phyloP scores from a whole-genome alignment of 2,329 filamentous ascomycete genomes.

The Fusarium duplospermum region DNA sequence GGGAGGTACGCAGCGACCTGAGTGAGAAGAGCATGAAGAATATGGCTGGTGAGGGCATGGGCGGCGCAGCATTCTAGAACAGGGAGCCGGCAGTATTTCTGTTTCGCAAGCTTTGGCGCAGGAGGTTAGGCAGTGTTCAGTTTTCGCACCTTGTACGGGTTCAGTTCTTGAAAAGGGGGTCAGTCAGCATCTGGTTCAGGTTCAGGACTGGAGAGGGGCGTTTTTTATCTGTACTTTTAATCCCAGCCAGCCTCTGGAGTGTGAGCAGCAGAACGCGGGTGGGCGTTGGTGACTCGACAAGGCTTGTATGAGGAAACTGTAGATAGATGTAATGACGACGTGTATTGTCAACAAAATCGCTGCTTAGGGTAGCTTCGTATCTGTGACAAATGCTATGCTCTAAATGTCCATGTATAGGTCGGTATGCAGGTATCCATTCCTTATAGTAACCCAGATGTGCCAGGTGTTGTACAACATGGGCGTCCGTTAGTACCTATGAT shows the following conservation, averaged over 20 bases:
- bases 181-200: background rate
- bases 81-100: background rate
- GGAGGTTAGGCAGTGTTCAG: conserved; percentile 10
- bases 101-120: conserved; percentile 15
- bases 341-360: background rate
- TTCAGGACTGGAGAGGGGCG: conserved; percentile 12
- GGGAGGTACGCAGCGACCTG: conserved; percentile 67
- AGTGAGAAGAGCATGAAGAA: conserved; percentile 68
- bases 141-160: conserved; percentile 7
- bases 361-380: background rate
- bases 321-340: conserved; percentile 22
- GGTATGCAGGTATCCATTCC: background rate
- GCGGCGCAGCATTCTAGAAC: conserved; percentile 65
- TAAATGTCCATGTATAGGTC: background rate
- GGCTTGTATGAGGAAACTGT: conserved; percentile 7
- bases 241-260: conserved; percentile 5
- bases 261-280: conserved; percentile 4
- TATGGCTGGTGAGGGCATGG: conserved; percentile 65
- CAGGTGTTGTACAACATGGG: background rate
- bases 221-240: conserved; percentile 10
- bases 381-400: background rate
- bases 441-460: background rate
- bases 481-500: background rate
- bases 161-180: conserved; percentile 2
- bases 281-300: conserved; percentile 1